Conservation (phyloP, 441 rosid genomes). For the Breynia disticha region DNA sequence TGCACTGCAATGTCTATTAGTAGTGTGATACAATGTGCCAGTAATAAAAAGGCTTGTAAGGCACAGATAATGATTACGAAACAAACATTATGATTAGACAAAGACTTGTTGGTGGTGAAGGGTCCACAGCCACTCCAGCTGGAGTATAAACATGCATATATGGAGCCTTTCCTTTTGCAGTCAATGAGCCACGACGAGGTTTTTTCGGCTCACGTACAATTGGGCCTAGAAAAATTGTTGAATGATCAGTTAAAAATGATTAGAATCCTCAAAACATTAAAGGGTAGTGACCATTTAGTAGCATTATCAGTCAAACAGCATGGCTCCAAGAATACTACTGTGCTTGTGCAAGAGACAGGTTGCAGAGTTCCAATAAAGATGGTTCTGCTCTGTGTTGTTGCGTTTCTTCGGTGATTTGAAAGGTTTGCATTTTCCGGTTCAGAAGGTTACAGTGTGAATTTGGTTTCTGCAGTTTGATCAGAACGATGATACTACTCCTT, state of each 20-base stretch:
- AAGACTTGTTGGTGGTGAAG: slow-evolving; percentile 15
- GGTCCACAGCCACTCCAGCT: slow-evolving; percentile 20
- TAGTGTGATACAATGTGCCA: slow-evolving; percentile 8
- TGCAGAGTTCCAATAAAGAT: slow-evolving; percentile 18
- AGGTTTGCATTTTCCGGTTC: slow-evolving; percentile 14
- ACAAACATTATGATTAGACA: slow-evolving; percentile 22
- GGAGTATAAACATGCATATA: slow-evolving; percentile 21
- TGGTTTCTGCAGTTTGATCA: slow-evolving; percentile 12
- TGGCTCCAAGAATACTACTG: neutral
- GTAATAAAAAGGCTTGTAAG: slow-evolving; percentile 6
- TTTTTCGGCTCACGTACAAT: neutral
- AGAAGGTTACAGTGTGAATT: slow-evolving; percentile 7
- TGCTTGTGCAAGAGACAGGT: neutral
- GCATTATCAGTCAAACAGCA: slow-evolving; percentile 1
- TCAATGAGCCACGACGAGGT: slow-evolving; percentile 12
- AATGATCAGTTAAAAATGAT: slow-evolving; percentile 4
- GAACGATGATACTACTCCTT: slow-evolving; percentile 13
- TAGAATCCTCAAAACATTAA: slow-evolving; percentile 4
- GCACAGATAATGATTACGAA: slow-evolving; percentile 24
- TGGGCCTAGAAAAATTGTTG: neutral
- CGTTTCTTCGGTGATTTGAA: slow-evolving; percentile 7
- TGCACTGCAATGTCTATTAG: neutral
- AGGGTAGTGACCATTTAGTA: slow-evolving; percentile 1
- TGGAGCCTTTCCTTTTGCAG: slow-evolving; percentile 11
- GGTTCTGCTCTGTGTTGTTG: slow-evolving; percentile 5